Base-by-base conservation (phyloP, 139 green algal species). In the Picocystis salinarum region DNA sequence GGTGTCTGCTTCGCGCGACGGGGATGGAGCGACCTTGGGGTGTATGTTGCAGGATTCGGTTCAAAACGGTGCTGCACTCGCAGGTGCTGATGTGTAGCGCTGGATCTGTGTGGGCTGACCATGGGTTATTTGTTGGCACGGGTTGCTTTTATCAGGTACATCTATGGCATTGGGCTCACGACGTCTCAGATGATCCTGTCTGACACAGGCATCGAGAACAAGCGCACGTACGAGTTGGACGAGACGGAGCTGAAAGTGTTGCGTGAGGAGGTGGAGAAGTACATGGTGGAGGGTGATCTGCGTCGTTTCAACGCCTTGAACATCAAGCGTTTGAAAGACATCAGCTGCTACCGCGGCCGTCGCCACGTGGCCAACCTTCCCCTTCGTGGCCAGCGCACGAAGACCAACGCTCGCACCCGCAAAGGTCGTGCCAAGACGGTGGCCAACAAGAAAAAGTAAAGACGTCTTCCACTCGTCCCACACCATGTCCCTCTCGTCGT, bases 251-350 rank as follows among this genome's bases (percentile, higher is more conserved):
- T 99, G 28, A 91, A 80, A 34, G 70, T 56, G 33, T 59, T 99
- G 25, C 73, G 89, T 61, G 71, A 91, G 28, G 65, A 73, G 33
- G 51, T 66, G 4, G 48, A 58, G 23, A 68, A 66, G 42, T 69
- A 73, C 50, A 49, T 61, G 40, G 55, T 65, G 5, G 64, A 74
- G 50, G 64, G 64, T 36, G 62, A 74, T 39, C 36, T 99, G 72
- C 69, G 83, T 47, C 70, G 85, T 28, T 76, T 83, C 40, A 82
- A 83, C 28, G 20, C 64, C 2, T 55, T 91, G 24, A 85, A 91
- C 71, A 95, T 98, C 73, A 93, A 95, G 76, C 66, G 87, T 26
- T 61, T 99, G 34, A 96, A 91, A 53, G 89, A 99, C 50, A 97
- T 97, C 40, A 64, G 74, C 41, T 93, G 79, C 82, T 95, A 96